phyloP scores from a whole-genome alignment of 352 stramenopile genomes.

The Pythium dissimile region DNA sequence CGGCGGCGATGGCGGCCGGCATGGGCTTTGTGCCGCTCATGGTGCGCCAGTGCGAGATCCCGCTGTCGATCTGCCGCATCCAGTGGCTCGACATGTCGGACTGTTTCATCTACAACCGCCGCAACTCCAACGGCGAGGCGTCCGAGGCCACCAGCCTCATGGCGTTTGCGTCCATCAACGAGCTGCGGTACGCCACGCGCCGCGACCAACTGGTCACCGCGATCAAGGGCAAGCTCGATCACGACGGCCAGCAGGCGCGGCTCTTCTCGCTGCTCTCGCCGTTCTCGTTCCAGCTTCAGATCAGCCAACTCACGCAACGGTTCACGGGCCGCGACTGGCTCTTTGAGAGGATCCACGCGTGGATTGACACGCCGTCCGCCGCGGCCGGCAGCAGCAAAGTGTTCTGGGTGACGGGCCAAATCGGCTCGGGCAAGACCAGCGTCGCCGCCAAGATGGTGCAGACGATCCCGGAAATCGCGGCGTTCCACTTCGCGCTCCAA shows the following conservation, averaged over 20 bases:
- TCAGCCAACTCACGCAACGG: slow-evolving; percentile 61
- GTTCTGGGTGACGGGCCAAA: slow-evolving; percentile 73
- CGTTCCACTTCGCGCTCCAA: slow-evolving; percentile 69
- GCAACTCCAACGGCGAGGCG: not conserved
- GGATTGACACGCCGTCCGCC: slow-evolving; percentile 30
- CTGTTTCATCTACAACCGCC: slow-evolving; percentile 44
- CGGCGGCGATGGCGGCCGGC: slow-evolving; percentile 58
- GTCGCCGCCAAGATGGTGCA: slow-evolving; percentile 66
- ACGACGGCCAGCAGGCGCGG: slow-evolving; percentile 66
- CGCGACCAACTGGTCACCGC: slow-evolving; percentile 53
- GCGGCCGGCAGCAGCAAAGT: slow-evolving; percentile 29
- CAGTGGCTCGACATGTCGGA: slow-evolving; percentile 80
- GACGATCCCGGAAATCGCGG: slow-evolving; percentile 58
- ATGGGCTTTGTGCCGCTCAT: slow-evolving; percentile 73
- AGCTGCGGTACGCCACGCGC: slow-evolving; percentile 44
- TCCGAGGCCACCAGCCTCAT: slow-evolving; percentile 7
- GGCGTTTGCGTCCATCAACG: slow-evolving; percentile 35
- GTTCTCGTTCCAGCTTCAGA: slow-evolving; percentile 71
- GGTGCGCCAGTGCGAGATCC: slow-evolving; percentile 71
- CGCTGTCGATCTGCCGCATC: slow-evolving; percentile 76
- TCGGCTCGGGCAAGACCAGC: slow-evolving; percentile 65
- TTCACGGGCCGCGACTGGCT: slow-evolving; percentile 67
- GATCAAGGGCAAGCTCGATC: slow-evolving; percentile 57
- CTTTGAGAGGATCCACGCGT: slow-evolving; percentile 41
- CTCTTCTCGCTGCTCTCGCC: slow-evolving; percentile 64